Conservation (phyloP, 2,329 filamentous ascomycete genomes). For the Sclerotinia nivalis region DNA sequence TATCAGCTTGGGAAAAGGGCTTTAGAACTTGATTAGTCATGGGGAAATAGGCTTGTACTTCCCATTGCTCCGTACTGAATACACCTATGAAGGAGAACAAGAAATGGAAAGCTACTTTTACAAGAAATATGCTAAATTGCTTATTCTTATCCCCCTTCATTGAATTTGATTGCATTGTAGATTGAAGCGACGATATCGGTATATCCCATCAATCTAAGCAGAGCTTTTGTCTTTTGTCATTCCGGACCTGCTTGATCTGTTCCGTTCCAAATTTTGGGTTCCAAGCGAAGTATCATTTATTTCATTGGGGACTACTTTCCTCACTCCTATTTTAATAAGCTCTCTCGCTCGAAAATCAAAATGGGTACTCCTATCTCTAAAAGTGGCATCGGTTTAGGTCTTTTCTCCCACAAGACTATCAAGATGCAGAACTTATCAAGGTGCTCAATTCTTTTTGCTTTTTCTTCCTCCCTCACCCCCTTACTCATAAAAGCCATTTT, state of each 20-base stretch:
- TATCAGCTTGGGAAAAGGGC: not conserved
- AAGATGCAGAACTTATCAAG: slow-evolving; percentile 8
- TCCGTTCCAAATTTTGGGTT: not conserved
- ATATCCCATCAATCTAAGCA: not conserved
- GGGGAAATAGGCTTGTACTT: not conserved
- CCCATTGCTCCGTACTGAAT: too few species aligned
- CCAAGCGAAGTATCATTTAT: not conserved
- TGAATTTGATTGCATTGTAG: not conserved
- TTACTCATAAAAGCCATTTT: slow-evolving; percentile 6
- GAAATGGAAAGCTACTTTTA: slow-evolving; percentile 6
- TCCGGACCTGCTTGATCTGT: not conserved
- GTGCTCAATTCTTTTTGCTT: not conserved
- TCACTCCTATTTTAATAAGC: not conserved
- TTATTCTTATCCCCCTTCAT: not conserved
- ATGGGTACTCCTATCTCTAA: not conserved
- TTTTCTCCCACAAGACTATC: not conserved
- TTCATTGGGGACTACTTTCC: not conserved
- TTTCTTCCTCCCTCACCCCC: not conserved
- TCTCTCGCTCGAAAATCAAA: not conserved
- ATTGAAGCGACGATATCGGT: not conserved
- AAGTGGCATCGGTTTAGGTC: slow-evolving; percentile 1
- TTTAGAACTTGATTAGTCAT: slow-evolving; percentile 3
- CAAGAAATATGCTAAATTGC: not conserved
- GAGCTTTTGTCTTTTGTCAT: not conserved
- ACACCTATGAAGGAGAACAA: not conserved